These are phyloP conservation scores for Handroanthus guayacan DNA, from an alignment of 257 asterid species.

Conservation along the genomic window DNA sequence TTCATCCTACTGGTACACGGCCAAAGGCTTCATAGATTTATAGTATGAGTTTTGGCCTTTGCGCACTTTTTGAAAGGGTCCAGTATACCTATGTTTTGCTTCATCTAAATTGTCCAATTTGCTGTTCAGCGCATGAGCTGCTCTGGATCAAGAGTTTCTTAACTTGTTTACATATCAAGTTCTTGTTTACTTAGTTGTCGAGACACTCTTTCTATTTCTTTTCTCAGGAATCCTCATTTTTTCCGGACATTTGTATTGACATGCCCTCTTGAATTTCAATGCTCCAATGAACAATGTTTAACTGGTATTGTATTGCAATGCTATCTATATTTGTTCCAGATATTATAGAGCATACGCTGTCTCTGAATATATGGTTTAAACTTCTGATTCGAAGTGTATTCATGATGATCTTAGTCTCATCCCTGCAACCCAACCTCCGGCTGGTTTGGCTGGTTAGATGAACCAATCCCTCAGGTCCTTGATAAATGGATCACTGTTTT, in stretches of 20 bases:
- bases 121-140: constrained; percentile 17
- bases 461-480: background rate
- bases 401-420: background rate
- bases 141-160: background rate
- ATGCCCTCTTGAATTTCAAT: background rate
- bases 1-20: constrained; percentile 24
- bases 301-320: background rate
- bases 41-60: background rate
- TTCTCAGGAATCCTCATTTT: background rate
- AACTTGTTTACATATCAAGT: background rate
- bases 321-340: background rate
- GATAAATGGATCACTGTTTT: background rate
- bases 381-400: background rate
- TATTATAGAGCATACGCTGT: background rate
- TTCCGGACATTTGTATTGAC: background rate
- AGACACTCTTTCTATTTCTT: constrained; percentile 2
- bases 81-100: constrained; percentile 3
- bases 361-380: background rate
- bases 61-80: background rate
- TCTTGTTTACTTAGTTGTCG: constrained; percentile 19
- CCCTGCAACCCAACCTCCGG: background rate
- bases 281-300: background rate
- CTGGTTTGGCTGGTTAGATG: background rate
- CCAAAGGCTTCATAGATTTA: constrained; percentile 6
- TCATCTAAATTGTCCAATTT: background rate